Evolutionary conservation across 2,329 filamentous ascomycete genomes (phyloP).

Genomic region (Phialemoniopsis sp.): DNA sequence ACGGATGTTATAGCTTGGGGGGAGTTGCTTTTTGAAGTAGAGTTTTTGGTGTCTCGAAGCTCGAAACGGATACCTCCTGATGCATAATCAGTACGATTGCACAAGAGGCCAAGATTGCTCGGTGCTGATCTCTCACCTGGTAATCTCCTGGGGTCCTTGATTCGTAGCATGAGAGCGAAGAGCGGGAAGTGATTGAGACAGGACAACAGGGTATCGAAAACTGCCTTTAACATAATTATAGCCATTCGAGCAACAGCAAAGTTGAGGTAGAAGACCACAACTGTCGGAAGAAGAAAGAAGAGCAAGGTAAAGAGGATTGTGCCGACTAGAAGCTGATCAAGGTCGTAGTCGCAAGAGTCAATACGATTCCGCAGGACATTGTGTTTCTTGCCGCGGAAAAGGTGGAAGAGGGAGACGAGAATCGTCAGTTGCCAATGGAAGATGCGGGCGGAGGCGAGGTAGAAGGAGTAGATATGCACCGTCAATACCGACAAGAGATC

Average conservation of each 20-base stretch:
- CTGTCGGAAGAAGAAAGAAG: slow-evolving; percentile 91
- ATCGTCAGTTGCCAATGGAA: slow-evolving; percentile 99
- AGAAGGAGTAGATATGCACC: slow-evolving; percentile 96
- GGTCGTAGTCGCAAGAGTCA: slow-evolving; percentile 96
- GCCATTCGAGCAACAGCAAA: slow-evolving; percentile 93
- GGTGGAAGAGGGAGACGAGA: slow-evolving; percentile 93
- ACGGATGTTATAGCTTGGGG: slow-evolving; percentile 67
- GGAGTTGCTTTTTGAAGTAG: slow-evolving; percentile 26
- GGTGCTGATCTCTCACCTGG: slow-evolving; percentile 56
- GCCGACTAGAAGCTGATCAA: slow-evolving; percentile 92
- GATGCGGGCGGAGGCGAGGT: slow-evolving; percentile 92
- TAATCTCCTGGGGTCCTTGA: slow-evolving; percentile 87
- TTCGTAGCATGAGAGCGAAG: slow-evolving; percentile 91
- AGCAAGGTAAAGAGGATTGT: slow-evolving; percentile 95
- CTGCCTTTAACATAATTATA: slow-evolving; percentile 89
- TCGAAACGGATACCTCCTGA: slow-evolving; percentile 83
- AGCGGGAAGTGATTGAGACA: slow-evolving; percentile 97
- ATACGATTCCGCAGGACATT: slow-evolving; percentile 96
- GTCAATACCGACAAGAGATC: slow-evolving; percentile 89
- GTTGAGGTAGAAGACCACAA: slow-evolving; percentile 94
- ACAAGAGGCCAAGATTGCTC: too few relatives aligned
- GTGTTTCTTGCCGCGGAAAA: slow-evolving; percentile 96
- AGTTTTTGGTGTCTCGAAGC: slow-evolving; percentile 67
- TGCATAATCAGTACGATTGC: slow-evolving; percentile 5
- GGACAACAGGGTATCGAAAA: slow-evolving; percentile 85